Base-by-base conservation (phyloP, 2,329 filamentous ascomycete species). In the Alternaria hordeiaustralica region DNA sequence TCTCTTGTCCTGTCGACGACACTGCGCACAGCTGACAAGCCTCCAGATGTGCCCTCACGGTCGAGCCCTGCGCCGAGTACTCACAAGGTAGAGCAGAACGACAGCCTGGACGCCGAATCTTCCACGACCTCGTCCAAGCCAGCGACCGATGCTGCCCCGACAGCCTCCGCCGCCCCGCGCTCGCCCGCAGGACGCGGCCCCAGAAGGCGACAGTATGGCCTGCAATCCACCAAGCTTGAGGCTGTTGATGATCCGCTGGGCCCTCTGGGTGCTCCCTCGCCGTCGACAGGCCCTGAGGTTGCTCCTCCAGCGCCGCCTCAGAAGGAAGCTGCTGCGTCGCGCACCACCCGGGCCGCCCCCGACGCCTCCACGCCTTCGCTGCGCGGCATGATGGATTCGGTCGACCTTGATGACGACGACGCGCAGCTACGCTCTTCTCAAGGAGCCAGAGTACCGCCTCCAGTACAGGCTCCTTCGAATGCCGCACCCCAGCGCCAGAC, bases 141-240 rank as follows among this genome's bases (percentile, higher is more conserved):
- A 23, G 60, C 65, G 41, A 64, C 71, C 49, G 68, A 62, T 57
- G 64, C 79, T 71, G 69, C 77, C 55, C 78, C 71, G 72, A 80
- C 67, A 70, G 75, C 71, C 36, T 72, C 82, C 44, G 79, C 80
- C 64, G 79, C 83, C 30, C 79, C 83, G 49, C 83, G 82, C 67
- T 83, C 84, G 30, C 81, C 84, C 50, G 81, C 80, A 56, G 81
- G 79, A 66, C 83, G 85, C 76, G 84, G 82, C 46, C 84, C 85
- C 15, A 82, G 87, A 67, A 82, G 84, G 58, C 84, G 87, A 64
- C 87, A 87, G 75, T 84, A 93, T 75, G 89, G 90, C 70, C 90
- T 90, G 63, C 91, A 94, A 77, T 88, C 91, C 28, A 94, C 92
- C 50, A 90, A 89, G 58, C 90, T 95, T 64, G 89, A 95, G 81